Base-by-base conservation (phyloP, 345 rosid species). In the Bruguiera sexangula region DNA sequence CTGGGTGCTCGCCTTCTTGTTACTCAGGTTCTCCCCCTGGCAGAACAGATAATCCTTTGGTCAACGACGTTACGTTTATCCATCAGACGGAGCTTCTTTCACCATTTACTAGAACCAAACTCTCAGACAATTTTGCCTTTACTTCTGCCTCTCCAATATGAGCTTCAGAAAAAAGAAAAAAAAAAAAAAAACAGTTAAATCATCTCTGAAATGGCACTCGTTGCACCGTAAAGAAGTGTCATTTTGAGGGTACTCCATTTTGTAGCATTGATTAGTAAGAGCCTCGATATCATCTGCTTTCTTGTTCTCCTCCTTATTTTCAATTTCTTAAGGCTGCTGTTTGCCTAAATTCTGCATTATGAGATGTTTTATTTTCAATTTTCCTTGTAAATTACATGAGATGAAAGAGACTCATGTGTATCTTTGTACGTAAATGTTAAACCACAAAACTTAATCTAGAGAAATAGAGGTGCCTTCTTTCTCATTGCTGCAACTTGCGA, bases 21-120 rank as follows among this genome's bases (percentile, higher is more conserved):
- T 80, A 82, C 71, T 70, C 83, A 27, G 96, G 92, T 20, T 88
- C 98, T 51, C 98, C 96, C 22, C 96, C 92, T n/a, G 71, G 82
- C n/a, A 82, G 96, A 80, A 87, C 87, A 0, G 78, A 76, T 1
- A 93, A 93, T 71, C 96, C 98, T 30, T 75, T 93, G 65, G 77
- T 90, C 48, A 87, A 87, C 32, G 93, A 93, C 62, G 82, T 83
- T 5, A 85, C 84, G 1, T 92, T 92, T 77, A 68, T 84, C 58
- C 89, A 84, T 66, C 88, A 87, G 54, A 85, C 83, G 81, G 91
- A 89, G 74, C 86, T 82, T 69, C 82, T 85, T 39, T 85, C 92
- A 3, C 88, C 84, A 57, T 82, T 89, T 64, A 37, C 91, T 26
- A 72, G 85, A 71, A 75, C 85, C 69, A 82, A 87, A n/a, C 81